Evolutionary conservation across 1,284 basidiomycete species (phyloP).

Genomic region (Rhodofomes roseus): DNA sequence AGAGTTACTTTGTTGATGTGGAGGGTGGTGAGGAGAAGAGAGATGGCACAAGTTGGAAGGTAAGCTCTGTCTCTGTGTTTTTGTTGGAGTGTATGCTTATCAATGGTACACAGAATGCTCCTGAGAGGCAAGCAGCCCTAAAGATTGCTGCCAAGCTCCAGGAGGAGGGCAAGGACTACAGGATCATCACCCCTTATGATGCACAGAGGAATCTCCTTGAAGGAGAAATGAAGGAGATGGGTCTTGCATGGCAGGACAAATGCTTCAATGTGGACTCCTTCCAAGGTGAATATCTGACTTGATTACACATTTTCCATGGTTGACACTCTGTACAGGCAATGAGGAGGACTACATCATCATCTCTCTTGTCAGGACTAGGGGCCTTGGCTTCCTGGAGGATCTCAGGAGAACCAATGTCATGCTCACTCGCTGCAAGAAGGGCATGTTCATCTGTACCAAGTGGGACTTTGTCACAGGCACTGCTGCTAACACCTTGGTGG

Average conservation of each 20-base stretch:
- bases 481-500: slow-evolving; percentile 38
- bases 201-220: slow-evolving; percentile 45
- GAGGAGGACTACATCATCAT: slow-evolving; percentile 56
- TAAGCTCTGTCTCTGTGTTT: slow-evolving; percentile 20
- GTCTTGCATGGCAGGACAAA: slow-evolving; percentile 37
- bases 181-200: slow-evolving; percentile 56
- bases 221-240: slow-evolving; percentile 31
- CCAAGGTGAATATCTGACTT: slow-evolving; percentile 28
- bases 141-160: slow-evolving; percentile 42
- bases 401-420: slow-evolving; percentile 63
- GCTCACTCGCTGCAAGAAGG: slow-evolving; percentile 61
- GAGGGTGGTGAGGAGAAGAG: slow-evolving; percentile 34
- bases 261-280: slow-evolving; percentile 54
- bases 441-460: slow-evolving; percentile 64
- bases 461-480: slow-evolving; percentile 49
- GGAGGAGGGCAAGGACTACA: slow-evolving; percentile 33
- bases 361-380: slow-evolving; percentile 47
- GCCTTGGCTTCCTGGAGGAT: slow-evolving; percentile 46
- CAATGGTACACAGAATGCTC: slow-evolving; percentile 36
- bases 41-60: slow-evolving; percentile 41
- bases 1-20: slow-evolving; percentile 43
- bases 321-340: slow-evolving; percentile 28
- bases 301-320: not conserved
- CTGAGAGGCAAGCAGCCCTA: slow-evolving; percentile 36
- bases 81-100: slow-evolving; percentile 12